Percentiles rank a stretch among this genome's conserved stretches.
phyloP scores from a whole-genome alignment of 495 filamentous ascomycete genomes.

The Parachaetomium inaequale region DNA sequence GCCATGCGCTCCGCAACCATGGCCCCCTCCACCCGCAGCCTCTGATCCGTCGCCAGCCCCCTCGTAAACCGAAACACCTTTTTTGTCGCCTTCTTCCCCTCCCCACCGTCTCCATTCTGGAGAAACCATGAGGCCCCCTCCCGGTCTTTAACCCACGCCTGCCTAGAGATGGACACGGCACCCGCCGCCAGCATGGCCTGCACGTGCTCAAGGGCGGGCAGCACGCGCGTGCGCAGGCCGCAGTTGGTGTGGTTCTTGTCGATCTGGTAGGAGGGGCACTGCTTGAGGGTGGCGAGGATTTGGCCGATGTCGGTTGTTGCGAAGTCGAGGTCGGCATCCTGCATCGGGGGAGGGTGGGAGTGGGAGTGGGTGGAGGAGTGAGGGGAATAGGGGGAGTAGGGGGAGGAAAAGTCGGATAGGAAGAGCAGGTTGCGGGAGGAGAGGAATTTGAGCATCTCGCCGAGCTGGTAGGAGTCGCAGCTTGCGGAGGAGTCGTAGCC shows the following conservation, averaged over 20 bases:
- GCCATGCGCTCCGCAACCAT: slow-evolving; percentile 43
- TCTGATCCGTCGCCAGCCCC: slow-evolving; percentile 38
- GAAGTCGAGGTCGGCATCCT: slow-evolving; percentile 15
- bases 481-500: slow-evolving; percentile 70
- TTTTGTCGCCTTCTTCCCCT: slow-evolving; percentile 9
- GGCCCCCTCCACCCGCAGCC: slow-evolving; percentile 38
- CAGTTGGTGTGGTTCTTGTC: slow-evolving; percentile 75
- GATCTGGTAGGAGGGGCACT: slow-evolving; percentile 72
- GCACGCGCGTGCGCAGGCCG: slow-evolving; percentile 62
- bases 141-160: slow-evolving; percentile 45
- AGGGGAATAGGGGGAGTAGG: slow-evolving; percentile 3
- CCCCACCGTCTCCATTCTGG: slow-evolving; percentile 9
- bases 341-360: neutral
- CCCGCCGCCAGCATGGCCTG: slow-evolving; percentile 46
- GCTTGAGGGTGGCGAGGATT: slow-evolving; percentile 36
- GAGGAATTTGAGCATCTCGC: slow-evolving; percentile 82
- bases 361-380: slow-evolving; percentile 10
- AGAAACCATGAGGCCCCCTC: slow-evolving; percentile 33
- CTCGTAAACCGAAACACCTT: slow-evolving; percentile 42
- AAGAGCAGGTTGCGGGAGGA: slow-evolving; percentile 49
- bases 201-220: slow-evolving; percentile 66
- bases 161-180: slow-evolving; percentile 44
- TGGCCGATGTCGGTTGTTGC: slow-evolving; percentile 35
- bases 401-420: slow-evolving; percentile 41
- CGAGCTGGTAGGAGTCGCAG: slow-evolving; percentile 84